A percentile compares a stretch with the other conserved stretches of the same genome.
These are phyloP conservation scores for Larix kaempferi DNA, from an alignment of 75 land plant species.

Conservation along the genomic window DNA sequence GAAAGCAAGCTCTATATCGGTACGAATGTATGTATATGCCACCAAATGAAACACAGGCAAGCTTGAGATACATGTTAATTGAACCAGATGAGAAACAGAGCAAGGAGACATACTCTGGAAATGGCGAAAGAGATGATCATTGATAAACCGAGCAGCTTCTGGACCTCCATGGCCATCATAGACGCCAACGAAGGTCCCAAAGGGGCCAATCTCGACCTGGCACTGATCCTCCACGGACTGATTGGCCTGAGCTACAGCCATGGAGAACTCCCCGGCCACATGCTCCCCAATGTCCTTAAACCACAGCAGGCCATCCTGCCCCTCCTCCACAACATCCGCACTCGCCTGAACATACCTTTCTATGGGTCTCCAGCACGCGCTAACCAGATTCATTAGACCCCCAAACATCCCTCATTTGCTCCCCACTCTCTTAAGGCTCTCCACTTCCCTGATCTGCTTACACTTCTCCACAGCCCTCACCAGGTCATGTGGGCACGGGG, in stretches of 20 bases:
- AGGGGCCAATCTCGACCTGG: conserved; percentile 68
- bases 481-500: not conserved
- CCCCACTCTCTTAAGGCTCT: not conserved
- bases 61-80: too few relatives aligned
- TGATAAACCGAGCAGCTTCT: conserved; percentile 75
- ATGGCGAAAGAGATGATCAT: conserved; percentile 57
- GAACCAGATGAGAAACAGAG: not conserved
- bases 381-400: conserved; percentile 34
- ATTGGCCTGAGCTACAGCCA: conserved; percentile 88
- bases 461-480: conserved; percentile 49
- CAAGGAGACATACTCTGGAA: conserved; percentile 41
- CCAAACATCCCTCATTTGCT: conserved; percentile 42
- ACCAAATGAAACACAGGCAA: too few relatives aligned
- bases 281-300: conserved; percentile 69
- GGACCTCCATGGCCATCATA: conserved; percentile 98
- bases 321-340: conserved; percentile 40
- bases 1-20: too few relatives aligned
- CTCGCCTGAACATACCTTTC: conserved; percentile 43
- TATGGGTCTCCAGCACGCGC: conserved; percentile 40
- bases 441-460: conserved; percentile 26
- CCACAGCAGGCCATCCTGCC: conserved; percentile 61
- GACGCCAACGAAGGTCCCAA: conserved; percentile 76
- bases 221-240: conserved; percentile 71
- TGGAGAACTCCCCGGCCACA: conserved; percentile 69
- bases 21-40: too few relatives aligned